Conservation (phyloP, 2,329 filamentous ascomycete species). For the Triangularia verruculosa region DNA sequence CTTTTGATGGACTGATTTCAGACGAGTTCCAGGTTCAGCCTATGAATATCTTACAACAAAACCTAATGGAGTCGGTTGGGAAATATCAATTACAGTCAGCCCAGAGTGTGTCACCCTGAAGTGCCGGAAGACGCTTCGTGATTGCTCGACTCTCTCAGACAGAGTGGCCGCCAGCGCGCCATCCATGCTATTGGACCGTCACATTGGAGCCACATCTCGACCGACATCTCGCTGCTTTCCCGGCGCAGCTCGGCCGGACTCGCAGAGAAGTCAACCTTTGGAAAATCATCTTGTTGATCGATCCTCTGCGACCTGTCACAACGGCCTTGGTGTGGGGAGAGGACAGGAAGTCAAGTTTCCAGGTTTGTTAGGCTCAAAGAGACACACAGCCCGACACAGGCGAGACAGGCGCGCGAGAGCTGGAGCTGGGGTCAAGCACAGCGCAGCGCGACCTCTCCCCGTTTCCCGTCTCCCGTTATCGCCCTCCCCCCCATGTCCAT, state of each 20-base stretch:
- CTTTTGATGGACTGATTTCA: neutral
- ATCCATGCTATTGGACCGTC: neutral
- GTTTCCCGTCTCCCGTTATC: neutral
- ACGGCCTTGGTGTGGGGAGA: neutral
- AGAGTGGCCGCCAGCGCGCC: neutral
- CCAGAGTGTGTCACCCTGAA: neutral
- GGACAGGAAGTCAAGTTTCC: neutral
- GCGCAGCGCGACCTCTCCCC: neutral
- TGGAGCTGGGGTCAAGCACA: neutral
- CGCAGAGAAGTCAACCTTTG: neutral
- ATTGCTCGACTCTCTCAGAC: neutral
- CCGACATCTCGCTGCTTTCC: neutral
- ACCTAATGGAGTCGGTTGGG: neutral
- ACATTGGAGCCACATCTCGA: neutral
- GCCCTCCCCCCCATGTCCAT: neutral
- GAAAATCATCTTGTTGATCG: neutral
- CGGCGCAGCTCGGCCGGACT: neutral
- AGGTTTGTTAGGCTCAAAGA: slow-evolving; percentile 3
- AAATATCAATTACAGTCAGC: neutral
- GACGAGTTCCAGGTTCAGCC: neutral
- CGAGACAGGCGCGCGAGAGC: neutral
- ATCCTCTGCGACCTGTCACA: neutral
- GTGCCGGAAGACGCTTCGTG: neutral
- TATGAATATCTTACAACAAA: neutral
- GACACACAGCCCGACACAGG: neutral